Base-by-base conservation (phyloP, 768 basidiomycete genomes). In the Trametes gibbosa region DNA sequence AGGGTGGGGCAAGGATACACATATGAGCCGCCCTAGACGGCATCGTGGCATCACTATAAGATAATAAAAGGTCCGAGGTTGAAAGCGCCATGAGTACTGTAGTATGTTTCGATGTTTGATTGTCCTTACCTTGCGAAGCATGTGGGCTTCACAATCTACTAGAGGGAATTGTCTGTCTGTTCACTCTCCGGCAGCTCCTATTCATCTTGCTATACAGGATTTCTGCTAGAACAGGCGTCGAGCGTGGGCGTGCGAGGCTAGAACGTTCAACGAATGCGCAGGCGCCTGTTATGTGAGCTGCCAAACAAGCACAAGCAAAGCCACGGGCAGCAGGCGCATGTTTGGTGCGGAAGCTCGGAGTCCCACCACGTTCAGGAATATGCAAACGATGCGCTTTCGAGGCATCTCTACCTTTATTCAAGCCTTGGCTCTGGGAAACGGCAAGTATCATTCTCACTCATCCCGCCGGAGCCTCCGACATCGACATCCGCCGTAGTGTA, bases 281-380 rank as follows among this genome's bases (percentile, higher is more conserved):
- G n/a, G 21, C 19, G 42, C n/a, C n/a, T 40, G 39, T 16, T 14
- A 40, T 40, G 39, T 14, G 16, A 19, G 48, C 27, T 3, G 34
- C 5, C 50, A 52, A 52, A 52, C 29, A 53, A n/a, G 25, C 17
- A 8, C 50, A 53, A 42, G 13, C 41, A 23, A 45, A 8, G 13
- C 43, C 43, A 39, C 37, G 17, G 16, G 25, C 37, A 34, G 13
- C 2, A 21, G 21, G 21, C 32, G 29, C 32, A 23, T n/a, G 7
- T 29, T 9, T 19, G 10, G 17, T 29, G 21, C 12, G 10, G 27
- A 9, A 5, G 45, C 40, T 24, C 41, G 23, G 29, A 24, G 32
- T 55, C 54, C 35, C 54, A 55, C 46, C 17, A 24, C 54, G 54
- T 48, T 34, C 46, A 40, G 25, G 35, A 48, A 35, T 21, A 37